phyloP scores from a whole-genome alignment of 208 protist genomes.

The Kentomonas sorsogonicus region DNA sequence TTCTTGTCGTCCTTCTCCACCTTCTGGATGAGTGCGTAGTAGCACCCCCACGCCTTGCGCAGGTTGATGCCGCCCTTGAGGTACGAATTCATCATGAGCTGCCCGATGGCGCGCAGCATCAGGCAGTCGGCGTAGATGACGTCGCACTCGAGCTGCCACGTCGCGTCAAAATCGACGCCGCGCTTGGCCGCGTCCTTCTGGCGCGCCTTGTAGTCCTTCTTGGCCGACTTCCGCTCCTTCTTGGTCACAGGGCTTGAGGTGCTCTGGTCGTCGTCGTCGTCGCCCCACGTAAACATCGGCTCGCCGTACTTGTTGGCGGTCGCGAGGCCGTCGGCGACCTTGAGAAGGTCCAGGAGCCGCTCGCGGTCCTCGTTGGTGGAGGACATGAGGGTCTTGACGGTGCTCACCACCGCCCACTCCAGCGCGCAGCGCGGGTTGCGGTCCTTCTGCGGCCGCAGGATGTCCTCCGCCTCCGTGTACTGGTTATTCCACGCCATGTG shows the following conservation, averaged over 20 bases:
- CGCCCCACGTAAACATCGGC: constrained; percentile 55
- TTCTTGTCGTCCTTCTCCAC: constrained; percentile 71
- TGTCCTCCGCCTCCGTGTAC: constrained; percentile 51
- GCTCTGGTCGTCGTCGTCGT: constrained; percentile 25
- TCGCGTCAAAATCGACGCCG: constrained; percentile 52
- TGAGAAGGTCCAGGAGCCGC: constrained; percentile 60
- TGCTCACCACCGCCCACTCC: constrained; percentile 72
- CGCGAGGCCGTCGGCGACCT: constrained; percentile 71
- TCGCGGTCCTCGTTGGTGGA: constrained; percentile 77
- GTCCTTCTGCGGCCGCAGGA: constrained; percentile 59
- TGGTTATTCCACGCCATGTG: constrained; percentile 82
- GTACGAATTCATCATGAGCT: constrained; percentile 91
- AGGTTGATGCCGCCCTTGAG: constrained; percentile 87
- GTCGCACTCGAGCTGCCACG: constrained; percentile 90
- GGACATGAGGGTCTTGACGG: constrained; percentile 80
- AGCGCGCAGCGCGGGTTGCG: constrained; percentile 76
- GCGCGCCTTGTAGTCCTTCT: constrained; percentile 57
- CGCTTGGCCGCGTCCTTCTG: constrained; percentile 44
- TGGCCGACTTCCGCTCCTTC: constrained; percentile 30
- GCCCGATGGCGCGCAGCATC: constrained; percentile 69
- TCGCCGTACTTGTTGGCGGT: constrained; percentile 61
- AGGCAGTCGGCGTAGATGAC: constrained; percentile 85
- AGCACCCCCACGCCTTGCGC: constrained; percentile 85
- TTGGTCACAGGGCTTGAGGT: too few species aligned
- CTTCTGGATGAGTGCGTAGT: constrained; percentile 54